Evolutionary conservation across 495 filamentous ascomycete genomes (phyloP).

Genomic region (Xylaria bambusicola): DNA sequence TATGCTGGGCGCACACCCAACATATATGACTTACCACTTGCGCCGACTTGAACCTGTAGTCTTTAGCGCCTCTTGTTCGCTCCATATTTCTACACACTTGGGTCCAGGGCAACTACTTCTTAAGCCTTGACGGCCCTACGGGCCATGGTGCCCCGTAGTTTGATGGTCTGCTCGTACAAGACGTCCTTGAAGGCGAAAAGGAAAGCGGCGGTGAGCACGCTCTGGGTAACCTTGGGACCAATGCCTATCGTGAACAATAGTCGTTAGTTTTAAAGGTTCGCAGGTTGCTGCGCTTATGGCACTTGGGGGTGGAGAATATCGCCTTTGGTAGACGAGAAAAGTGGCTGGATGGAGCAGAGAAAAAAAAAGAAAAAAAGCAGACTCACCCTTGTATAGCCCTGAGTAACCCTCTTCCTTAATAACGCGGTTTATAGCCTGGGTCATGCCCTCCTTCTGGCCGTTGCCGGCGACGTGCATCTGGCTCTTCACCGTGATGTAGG

Average conservation of each 20-base stretch:
- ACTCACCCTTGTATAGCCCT: conserved; percentile 88
- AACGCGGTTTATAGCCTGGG: conserved; percentile 72
- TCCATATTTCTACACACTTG: neutral
- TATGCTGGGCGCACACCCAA: neutral
- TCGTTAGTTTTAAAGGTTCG: neutral
- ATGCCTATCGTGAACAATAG: conserved; percentile 60
- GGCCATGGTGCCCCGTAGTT: conserved; percentile 44
- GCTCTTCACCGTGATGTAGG: conserved; percentile 98
- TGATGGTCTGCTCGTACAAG: conserved; percentile 57
- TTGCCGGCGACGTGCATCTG: conserved; percentile 88
- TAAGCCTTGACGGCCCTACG: conserved; percentile 42
- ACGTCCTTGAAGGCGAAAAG: conserved; percentile 98
- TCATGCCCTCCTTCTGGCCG: conserved; percentile 67
- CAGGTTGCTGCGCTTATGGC: neutral
- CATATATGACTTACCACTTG: neutral
- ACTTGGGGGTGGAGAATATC: too few species aligned
- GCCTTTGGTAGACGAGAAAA: too few species aligned
- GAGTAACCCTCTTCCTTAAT: conserved; percentile 83
- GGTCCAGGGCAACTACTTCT: conserved; percentile 14
- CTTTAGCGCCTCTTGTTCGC: neutral
- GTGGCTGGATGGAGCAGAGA: too few species aligned
- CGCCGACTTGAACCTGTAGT: neutral
- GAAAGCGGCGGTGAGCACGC: conserved; percentile 93
- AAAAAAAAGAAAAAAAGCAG: neutral
- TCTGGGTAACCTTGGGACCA: conserved; percentile 92